Conservation (phyloP, 805 yeast species). For the Wickerhamiella slavikovae region DNA sequence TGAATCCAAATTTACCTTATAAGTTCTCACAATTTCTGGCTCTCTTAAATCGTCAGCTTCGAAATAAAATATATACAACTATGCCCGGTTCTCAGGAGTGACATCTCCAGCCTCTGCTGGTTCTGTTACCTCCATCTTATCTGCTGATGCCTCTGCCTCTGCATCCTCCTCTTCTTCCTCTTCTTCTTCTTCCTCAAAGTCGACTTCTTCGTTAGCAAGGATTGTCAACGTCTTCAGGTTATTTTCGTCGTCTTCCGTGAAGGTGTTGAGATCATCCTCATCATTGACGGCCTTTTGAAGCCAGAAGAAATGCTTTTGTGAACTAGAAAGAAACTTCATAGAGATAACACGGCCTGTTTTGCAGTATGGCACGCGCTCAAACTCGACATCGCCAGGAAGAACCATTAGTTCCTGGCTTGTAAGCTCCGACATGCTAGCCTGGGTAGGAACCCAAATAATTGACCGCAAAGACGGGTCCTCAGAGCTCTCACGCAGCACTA, state of each 20-base stretch:
- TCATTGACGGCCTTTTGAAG: conserved; percentile 59
- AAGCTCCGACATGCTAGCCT: conserved; percentile 17
- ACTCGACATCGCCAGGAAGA: conserved; percentile 71
- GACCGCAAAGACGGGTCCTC: conserved; percentile 58
- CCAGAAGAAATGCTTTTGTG: conserved; percentile 42
- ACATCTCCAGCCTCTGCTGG: too few relatives aligned
- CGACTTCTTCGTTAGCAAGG: background rate
- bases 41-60: too few relatives aligned
- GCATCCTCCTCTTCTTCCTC: conserved; percentile 5
- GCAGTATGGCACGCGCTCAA: conserved; percentile 50
- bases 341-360: conserved; percentile 60
- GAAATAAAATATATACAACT: too few relatives aligned
- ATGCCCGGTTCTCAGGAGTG: too few relatives aligned
- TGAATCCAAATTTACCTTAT: too few relatives aligned
- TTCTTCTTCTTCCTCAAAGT: conserved; percentile 7
- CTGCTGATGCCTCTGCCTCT: too few relatives aligned
- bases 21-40: too few relatives aligned
- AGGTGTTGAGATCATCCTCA: conserved; percentile 33
- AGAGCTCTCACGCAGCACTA: conserved; percentile 36
- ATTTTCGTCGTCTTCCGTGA: conserved; percentile 37
- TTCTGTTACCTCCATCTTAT: too few relatives aligned
- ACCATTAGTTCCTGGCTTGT: conserved; percentile 31
- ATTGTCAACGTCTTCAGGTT: conserved; percentile 28
- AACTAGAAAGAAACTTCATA: conserved; percentile 40
- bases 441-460: conserved; percentile 54